Base-by-base conservation (phyloP, 1,284 basidiomycete species). In the Schizopora paradoxa region DNA sequence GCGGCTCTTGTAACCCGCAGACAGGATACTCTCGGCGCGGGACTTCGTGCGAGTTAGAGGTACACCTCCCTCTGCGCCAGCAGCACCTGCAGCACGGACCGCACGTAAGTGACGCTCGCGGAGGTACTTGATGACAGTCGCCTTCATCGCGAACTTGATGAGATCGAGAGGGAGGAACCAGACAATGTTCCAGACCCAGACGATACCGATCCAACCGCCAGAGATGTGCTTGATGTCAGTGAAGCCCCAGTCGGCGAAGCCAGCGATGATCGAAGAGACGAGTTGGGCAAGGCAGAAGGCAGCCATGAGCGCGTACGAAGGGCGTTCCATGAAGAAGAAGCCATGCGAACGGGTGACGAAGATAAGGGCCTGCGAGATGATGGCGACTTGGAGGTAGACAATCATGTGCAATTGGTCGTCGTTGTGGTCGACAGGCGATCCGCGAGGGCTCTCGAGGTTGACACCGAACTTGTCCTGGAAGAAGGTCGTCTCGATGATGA, bases 241-340 rank as follows among this genome's bases (percentile, higher is more conserved):
- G 79, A 95, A 95, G 66, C 86, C 86, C 87, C 87, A 94, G 76
- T 96, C 63, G 59, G 77, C 93, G 69, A 84, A 97, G 26, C 77
- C 91, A 45, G 94, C 92, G 57, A 98, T 96, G 73, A 97, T 93
- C 43, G 91, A 91, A 2, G 93, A 91, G 54, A 97, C 75, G 50
- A 96, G 79, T 71, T 97, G 94, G 28, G 94, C 94, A 49, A 97
- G 56, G 64, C 82, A 85, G 79, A 98, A 98, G 32, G 94, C 94
- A 55, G 70, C 67, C 72, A 98, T 76, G 47, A 98, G 79, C 37
- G 94, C 94, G 43, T 77, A 70, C 37, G 93, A 95, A 19, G 93
- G 94, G 52, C 93, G 85, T 71, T 98, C 94, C 87, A 91, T 92
- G 79, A 95, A 97, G 80, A 93, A 98, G 77, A 91, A 95, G 22